Percentiles rank a stretch among this genome's conserved stretches.
phyloP scores from a whole-genome alignment of 2,329 filamentous ascomycete species.

The Cordyceps farinosa region DNA sequence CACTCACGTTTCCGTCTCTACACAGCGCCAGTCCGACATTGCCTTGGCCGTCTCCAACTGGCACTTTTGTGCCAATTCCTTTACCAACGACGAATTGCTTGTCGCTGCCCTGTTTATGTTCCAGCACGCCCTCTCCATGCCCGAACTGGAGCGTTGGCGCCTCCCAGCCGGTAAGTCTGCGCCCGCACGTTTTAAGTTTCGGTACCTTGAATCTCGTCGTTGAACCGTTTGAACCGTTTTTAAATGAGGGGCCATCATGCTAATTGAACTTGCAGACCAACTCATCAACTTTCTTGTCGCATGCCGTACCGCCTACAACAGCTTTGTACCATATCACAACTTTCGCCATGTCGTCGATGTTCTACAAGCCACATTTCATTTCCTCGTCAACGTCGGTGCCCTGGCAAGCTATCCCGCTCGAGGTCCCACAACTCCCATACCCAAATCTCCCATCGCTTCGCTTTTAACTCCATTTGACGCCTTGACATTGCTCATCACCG shows the following conservation, averaged over 20 bases:
- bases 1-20: slow-evolving; percentile 64
- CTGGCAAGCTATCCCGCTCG: slow-evolving; percentile 62
- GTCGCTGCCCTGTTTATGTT: slow-evolving; percentile 85
- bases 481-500: slow-evolving; percentile 83
- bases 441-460: slow-evolving; percentile 64
- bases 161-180: slow-evolving; percentile 67
- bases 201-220: background rate
- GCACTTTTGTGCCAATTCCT: slow-evolving; percentile 87
- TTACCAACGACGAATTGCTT: slow-evolving; percentile 84
- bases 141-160: slow-evolving; percentile 76
- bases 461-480: slow-evolving; percentile 85
- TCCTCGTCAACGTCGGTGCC: slow-evolving; percentile 75
- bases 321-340: slow-evolving; percentile 95
- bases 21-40: slow-evolving; percentile 63
- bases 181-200: background rate
- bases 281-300: slow-evolving; percentile 82
- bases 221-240: background rate
- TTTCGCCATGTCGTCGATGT: slow-evolving; percentile 97
- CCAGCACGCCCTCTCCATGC: slow-evolving; percentile 77
- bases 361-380: slow-evolving; percentile 87
- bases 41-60: slow-evolving; percentile 70
- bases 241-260: slow-evolving; percentile 19
- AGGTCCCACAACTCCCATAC: slow-evolving; percentile 23
- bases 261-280: slow-evolving; percentile 58
- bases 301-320: slow-evolving; percentile 91